Conservation (phyloP, 768 basidiomycete species). For the Leucogyrophana mollusca region DNA sequence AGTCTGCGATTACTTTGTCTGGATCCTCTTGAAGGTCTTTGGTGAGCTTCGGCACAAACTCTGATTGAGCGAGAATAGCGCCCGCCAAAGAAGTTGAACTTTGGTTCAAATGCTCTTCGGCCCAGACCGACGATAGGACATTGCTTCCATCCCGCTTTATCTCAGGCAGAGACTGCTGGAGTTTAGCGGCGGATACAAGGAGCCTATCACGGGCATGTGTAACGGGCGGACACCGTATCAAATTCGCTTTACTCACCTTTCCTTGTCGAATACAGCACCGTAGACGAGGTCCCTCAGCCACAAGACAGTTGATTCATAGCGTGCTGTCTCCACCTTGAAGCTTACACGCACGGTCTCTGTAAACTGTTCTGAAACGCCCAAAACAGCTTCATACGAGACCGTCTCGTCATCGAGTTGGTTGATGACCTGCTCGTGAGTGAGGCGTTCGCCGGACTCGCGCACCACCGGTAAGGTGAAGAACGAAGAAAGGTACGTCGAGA, state of each 20-base stretch:
- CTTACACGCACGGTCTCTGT: slow-evolving; percentile 71
- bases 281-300: slow-evolving; percentile 87
- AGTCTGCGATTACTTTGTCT: slow-evolving; percentile 64
- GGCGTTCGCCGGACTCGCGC: slow-evolving; percentile 61
- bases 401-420: slow-evolving; percentile 90
- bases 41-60: slow-evolving; percentile 75
- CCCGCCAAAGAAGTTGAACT: slow-evolving; percentile 67
- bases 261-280: slow-evolving; percentile 71
- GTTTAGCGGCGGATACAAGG: slow-evolving; percentile 81
- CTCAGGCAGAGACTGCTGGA: slow-evolving; percentile 87
- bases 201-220: slow-evolving; percentile 45
- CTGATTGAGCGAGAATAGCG: slow-evolving; percentile 69
- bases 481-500: slow-evolving; percentile 73
- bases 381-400: slow-evolving; percentile 74
- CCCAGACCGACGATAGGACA: slow-evolving; percentile 71
- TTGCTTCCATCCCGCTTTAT: slow-evolving; percentile 86
- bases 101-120: slow-evolving; percentile 63
- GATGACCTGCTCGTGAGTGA: slow-evolving; percentile 88
- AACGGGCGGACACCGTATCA: neutral
- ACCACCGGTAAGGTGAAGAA: slow-evolving; percentile 89
- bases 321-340: slow-evolving; percentile 80
- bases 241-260: slow-evolving; percentile 48
- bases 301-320: slow-evolving; percentile 77
- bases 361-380: slow-evolving; percentile 67
- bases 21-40: slow-evolving; percentile 73